Conservation (phyloP, 306 rosid species). For the Vigna hirtella region DNA sequence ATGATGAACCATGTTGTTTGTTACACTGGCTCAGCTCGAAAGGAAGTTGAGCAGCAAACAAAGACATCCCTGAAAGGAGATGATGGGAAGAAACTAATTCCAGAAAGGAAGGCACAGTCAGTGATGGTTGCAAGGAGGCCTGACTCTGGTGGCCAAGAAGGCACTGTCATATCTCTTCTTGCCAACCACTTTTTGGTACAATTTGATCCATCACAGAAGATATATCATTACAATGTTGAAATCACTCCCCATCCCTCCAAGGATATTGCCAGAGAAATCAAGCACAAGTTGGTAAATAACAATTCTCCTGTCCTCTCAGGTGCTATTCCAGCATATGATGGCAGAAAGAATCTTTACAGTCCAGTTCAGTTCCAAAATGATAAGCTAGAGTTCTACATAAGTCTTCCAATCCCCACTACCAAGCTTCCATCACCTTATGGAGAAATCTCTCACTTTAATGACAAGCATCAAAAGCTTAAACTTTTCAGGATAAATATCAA, state of each 20-base stretch:
- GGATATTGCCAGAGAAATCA: slow-evolving; percentile 79
- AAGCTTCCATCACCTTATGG: slow-evolving; percentile 50
- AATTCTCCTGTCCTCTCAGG: slow-evolving; percentile 72
- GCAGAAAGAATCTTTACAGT: slow-evolving; percentile 90
- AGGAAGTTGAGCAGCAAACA: slow-evolving; percentile 57
- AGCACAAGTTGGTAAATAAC: slow-evolving; percentile 72
- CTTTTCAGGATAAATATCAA: slow-evolving; percentile 76
- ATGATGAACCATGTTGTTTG: slow-evolving; percentile 45
- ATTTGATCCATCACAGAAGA: slow-evolving; percentile 71
- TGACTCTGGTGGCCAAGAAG: slow-evolving; percentile 96
- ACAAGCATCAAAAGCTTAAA: slow-evolving; percentile 62
- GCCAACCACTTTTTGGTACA: slow-evolving; percentile 93
- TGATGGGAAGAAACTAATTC: slow-evolving; percentile 54
- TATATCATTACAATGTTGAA: slow-evolving; percentile 95
- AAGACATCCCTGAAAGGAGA: slow-evolving; percentile 54
- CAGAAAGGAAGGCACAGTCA: slow-evolving; percentile 59
- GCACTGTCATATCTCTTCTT: slow-evolving; percentile 73
- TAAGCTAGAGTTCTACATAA: slow-evolving; percentile 82
- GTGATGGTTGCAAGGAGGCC: slow-evolving; percentile 85
- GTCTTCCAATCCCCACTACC: slow-evolving; percentile 71
- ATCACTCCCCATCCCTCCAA: slow-evolving; percentile 94
- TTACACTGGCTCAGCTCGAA: slow-evolving; percentile 53
- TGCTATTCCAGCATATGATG: slow-evolving; percentile 89
- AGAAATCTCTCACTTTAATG: slow-evolving; percentile 52
- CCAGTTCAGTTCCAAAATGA: slow-evolving; percentile 81